Evolutionary conservation across 2,329 filamentous ascomycete species (phyloP).

Genomic region (Colletotrichum agaves): DNA sequence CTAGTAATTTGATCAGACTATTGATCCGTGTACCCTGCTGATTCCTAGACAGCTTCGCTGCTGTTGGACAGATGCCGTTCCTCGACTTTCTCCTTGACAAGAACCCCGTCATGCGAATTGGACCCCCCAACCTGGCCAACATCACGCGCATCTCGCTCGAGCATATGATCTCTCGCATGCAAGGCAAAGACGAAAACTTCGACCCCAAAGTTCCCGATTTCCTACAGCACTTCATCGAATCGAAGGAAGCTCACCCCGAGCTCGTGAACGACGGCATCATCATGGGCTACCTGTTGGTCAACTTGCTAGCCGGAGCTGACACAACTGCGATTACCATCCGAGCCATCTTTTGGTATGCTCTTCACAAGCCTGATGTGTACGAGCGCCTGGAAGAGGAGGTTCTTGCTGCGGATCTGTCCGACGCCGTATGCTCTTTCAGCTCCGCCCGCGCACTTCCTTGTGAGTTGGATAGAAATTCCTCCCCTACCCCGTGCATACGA

Average conservation of each 20-base stretch:
- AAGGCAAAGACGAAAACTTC: slow-evolving; percentile 27
- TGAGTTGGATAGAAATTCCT: background rate
- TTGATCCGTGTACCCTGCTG: too few species aligned
- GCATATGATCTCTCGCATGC: slow-evolving; percentile 34
- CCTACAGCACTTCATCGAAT: slow-evolving; percentile 49
- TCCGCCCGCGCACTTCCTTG: slow-evolving; percentile 48
- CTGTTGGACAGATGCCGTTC: slow-evolving; percentile 43
- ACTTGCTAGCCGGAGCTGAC: slow-evolving; percentile 50
- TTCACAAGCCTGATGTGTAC: slow-evolving; percentile 44
- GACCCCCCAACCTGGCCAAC: slow-evolving; percentile 40
- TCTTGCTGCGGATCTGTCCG: background rate
- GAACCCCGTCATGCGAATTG: slow-evolving; percentile 43
- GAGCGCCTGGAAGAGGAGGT: slow-evolving; percentile 51
- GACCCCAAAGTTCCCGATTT: slow-evolving; percentile 43
- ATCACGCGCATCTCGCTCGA: slow-evolving; percentile 39
- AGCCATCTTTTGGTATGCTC: slow-evolving; percentile 49
- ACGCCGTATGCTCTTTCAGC: slow-evolving; percentile 36
- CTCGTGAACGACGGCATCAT: slow-evolving; percentile 49
- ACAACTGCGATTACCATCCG: slow-evolving; percentile 50
- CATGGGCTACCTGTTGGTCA: slow-evolving; percentile 45
- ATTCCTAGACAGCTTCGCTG: slow-evolving; percentile 41
- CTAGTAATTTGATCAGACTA: slow-evolving; percentile 12
- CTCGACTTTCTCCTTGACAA: slow-evolving; percentile 44
- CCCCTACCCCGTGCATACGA: background rate
- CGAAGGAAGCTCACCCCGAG: slow-evolving; percentile 47